Evolutionary conservation across 1,284 basidiomycete genomes (phyloP), one percentile per base, ranked within the genome.

Genomic region (Cystobasidium pallidum): DNA sequence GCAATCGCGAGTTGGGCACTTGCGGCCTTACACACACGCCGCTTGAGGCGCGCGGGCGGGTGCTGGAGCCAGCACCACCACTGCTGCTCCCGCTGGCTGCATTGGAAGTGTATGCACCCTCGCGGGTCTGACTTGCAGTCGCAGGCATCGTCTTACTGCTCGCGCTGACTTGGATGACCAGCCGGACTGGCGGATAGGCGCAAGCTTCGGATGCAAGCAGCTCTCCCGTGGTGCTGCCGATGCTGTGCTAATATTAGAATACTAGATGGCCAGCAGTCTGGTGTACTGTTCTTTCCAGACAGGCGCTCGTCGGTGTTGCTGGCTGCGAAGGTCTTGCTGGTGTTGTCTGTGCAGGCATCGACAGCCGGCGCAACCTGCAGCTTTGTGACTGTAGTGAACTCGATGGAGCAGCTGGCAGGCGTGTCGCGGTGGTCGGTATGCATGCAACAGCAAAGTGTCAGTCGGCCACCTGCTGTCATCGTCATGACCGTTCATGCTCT

Each of bases 11-110:
- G 39, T 61, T 41, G 24, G 45, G 34, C 30, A 43, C n/a, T 45
- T 61, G 58, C 34, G 58, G 58, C 21, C 58, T n/a, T 7, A 61
- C 58, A 43, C 58, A 61, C 4, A 61, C 58, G n/a, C 58, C 21
- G 28, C 30, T 34, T 19, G 54, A 57, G 11, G 54, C 54, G n/a
- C 54, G 54, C 28, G 54, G 54, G 3, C 54, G 28, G 54, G 54
- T 15, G 28, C 19, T 32, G 15, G 26, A 21, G 15, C 11, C 51
- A 54, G 51, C 51, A 28, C 15, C 32, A 36, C 30, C 54, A 55
- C 11, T 17, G n/a, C 7, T 32, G n/a, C n/a, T 8, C 24, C 54
- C 15, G 7, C 19, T 17, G n/a, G 54, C 19, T n/a, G 54, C 17
- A n/a, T 19, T n/a, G 28, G 28, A 15, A 17, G 30, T 57, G 11